Base-by-base conservation (phyloP, 1,284 basidiomycete species). In the Thelephora terrestris region DNA sequence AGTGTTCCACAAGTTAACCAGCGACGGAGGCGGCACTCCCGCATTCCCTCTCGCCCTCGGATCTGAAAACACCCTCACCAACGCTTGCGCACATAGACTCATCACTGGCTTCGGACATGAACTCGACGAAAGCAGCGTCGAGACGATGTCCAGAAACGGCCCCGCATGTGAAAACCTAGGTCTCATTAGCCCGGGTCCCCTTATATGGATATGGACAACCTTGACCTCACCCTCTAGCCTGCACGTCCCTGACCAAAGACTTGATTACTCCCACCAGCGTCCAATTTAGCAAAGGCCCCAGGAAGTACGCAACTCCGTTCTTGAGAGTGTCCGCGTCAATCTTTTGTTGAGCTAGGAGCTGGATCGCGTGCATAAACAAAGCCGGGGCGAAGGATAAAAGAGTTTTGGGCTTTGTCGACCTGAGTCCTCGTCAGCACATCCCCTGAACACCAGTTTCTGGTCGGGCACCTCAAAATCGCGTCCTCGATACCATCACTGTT, bases 401-500 rank as follows among this genome's bases (percentile, higher is more conserved):
- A 0, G 70, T 75, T 56, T 76, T 78, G 1, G 83, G 85, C 48
- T 77, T 75, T 3, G 85, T 89, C 14, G 79, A 76, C 53, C 84
- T 87, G 58, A 14, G 20, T 20, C 14, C 10, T 10, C 1, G 14
- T 40, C 12, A 42, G 14, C 4, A 42, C 12, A 18, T 12, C n/a
- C 7, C 36, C 5, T 12, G 5, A 18, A 21, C 45, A 16, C 52
- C 27, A 32, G 14, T 7, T 29, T 32, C 12, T 37, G 18, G 25
- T 16, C 10, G 18, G 53, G 59, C 61, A 84, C 84, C 87, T 71
- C 17, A 90, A 68, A 48, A 89, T 83, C 7, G 75, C 78, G 57
- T 90, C 86, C 53, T 87, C 86, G 24, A 90, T 89, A 2, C 86
- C 86, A 61, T 89, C 86, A 52, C 79, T 87, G 48, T 69, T 76